Percentiles rank a stretch among this genome's conserved stretches.
phyloP scores from a whole-genome alignment of 345 rosid genomes.

The Aethionema arabicum region DNA sequence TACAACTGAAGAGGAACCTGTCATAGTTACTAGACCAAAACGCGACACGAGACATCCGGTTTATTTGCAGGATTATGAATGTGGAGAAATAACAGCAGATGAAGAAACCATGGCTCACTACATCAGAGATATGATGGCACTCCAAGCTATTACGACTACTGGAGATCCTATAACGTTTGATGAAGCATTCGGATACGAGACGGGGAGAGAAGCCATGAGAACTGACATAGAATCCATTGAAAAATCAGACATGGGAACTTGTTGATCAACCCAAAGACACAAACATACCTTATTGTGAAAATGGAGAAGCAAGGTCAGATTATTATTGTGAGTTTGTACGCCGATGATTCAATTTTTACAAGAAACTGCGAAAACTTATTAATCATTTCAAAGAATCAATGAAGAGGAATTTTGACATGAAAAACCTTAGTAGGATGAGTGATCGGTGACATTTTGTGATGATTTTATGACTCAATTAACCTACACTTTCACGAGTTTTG shows the following conservation, averaged over 20 bases:
- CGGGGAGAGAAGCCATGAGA: background rate
- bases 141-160: too few relatives aligned
- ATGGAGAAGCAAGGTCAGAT: background rate
- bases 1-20: too few relatives aligned
- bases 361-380: background rate
- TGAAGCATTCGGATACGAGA: background rate
- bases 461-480: too few relatives aligned
- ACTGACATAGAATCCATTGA: background rate
- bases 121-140: background rate
- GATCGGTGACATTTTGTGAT: too few relatives aligned
- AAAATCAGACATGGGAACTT: background rate
- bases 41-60: too few relatives aligned
- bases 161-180: background rate
- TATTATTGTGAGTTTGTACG: background rate
- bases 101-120: too few relatives aligned
- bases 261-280: background rate
- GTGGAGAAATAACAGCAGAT: too few relatives aligned
- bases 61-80: too few relatives aligned
- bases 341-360: background rate
- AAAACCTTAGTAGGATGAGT: background rate
- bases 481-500: too few relatives aligned
- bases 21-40: too few relatives aligned
- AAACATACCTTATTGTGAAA: background rate
- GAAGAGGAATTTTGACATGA: conserved; percentile 5
- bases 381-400: background rate